Base-by-base conservation (phyloP, 2,329 filamentous ascomycete species). In the Arthrobotrys pseudoclavata region DNA sequence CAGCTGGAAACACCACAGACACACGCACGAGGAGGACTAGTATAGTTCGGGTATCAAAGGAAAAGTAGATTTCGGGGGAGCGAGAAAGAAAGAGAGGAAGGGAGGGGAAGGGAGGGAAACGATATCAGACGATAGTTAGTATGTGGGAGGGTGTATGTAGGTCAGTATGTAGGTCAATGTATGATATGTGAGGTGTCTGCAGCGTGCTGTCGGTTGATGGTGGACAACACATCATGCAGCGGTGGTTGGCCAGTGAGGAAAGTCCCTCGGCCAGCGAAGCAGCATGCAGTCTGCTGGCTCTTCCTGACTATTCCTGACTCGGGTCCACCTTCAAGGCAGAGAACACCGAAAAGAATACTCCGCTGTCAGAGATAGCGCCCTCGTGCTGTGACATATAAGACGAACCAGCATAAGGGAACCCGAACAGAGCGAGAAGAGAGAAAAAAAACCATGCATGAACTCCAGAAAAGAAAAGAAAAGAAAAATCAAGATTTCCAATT, bases 261-360 rank as follows among this genome's bases (percentile, higher is more conserved):
- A 71, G 74, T 77, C 74, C 74, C 69, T 79, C 75, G 69, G 75
- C 69, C 75, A 79, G 69, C 68, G 64, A 79, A 79, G 75, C 75
- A 79, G 61, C 67, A 72, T 79, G 68, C 68, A 72, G 50, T 69
- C 67, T 50, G 69, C 75, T 72, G 68, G 75, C 75, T 72, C 68
- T 68, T 57, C 68, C 55, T 69, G 68, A 74, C 75, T 72, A 72
- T 68, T 57, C 68, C 62, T 69, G 68, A 74, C 64, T 74, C 69
- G 69, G 71, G 63, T 64, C 75, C 69, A 79, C 68, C 57, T 52
- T 52, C 57, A 42, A 64, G 67, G 45, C 64, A 45, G 45, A 55
- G 31, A 52, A 61, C 12, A 22, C 42, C n/a, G 40, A 13, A 69
- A 60, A 74, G n/a, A 68, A 60, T 60, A 29, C 61, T 47, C 50